A percentile compares a stretch with the other conserved stretches of the same genome.
These are phyloP conservation scores for Cytospora schulzeri DNA, from an alignment of 2,329 filamentous ascomycete genomes.

Conservation along the genomic window DNA sequence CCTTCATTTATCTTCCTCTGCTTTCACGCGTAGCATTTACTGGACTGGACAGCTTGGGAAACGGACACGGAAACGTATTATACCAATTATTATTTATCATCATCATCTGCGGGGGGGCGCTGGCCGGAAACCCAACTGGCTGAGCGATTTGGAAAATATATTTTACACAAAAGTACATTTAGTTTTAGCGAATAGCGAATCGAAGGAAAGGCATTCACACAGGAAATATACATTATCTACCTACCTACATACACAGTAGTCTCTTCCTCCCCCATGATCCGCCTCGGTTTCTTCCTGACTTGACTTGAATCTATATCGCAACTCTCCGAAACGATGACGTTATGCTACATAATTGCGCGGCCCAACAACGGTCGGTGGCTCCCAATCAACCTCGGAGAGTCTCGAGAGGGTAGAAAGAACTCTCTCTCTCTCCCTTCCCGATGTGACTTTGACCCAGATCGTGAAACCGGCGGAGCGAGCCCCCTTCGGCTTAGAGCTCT, in stretches of 20 bases:
- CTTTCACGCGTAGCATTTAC: constrained; percentile 20
- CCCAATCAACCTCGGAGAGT: no score
- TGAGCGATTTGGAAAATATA: neutral
- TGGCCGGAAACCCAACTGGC: neutral
- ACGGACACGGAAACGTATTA: constrained; percentile 19
- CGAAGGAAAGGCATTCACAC: constrained; percentile 4
- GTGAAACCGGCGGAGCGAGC: neutral
- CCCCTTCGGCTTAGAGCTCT: neutral
- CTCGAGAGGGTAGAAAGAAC: neutral
- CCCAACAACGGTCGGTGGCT: neutral
- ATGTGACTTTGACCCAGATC: neutral
- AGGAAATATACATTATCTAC: no score
- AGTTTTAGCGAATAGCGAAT: no score
- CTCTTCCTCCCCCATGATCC: neutral
- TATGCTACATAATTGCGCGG: neutral
- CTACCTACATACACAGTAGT: no score
- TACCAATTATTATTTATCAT: constrained; percentile 24
- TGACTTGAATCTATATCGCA: neutral
- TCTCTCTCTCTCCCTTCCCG: neutral
- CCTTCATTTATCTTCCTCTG: neutral
- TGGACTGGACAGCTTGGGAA: constrained; percentile 18
- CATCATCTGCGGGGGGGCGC: constrained; percentile 11
- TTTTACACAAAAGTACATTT: neutral
- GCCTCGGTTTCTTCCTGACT: neutral
- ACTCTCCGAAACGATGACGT: neutral